These are phyloP conservation scores for Trichoderma harzianum DNA, from an alignment of 2,329 filamentous ascomycete genomes.

Conservation along the genomic window DNA sequence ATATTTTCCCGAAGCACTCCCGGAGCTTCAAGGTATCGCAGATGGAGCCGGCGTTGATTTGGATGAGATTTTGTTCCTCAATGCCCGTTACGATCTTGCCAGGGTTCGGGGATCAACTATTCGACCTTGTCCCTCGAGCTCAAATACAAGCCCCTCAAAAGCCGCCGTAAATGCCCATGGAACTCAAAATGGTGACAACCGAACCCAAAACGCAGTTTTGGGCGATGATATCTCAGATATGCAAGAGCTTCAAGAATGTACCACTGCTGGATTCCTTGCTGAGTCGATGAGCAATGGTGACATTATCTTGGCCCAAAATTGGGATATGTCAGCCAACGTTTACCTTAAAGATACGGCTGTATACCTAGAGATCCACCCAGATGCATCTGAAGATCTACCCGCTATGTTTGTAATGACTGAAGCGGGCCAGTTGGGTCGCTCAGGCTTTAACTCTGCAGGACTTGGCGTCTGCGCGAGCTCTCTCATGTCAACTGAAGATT, in stretches of 20 bases:
- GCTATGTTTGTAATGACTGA: not conserved
- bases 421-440: not conserved
- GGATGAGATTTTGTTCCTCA: not conserved
- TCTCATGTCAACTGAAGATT: slow-evolving; percentile 20
- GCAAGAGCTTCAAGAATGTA: slow-evolving; percentile 13
- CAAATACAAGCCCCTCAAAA: not conserved
- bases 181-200: not conserved
- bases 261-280: slow-evolving; percentile 8
- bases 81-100: not conserved
- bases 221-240: not conserved
- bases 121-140: not conserved
- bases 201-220: not conserved
- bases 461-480: slow-evolving; percentile 16
- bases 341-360: slow-evolving; percentile 9
- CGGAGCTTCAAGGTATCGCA: not conserved
- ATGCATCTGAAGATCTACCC: slow-evolving; percentile 13
- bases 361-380: slow-evolving; percentile 16
- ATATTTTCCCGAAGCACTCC: not conserved
- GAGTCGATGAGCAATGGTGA: not conserved
- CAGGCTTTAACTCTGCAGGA: slow-evolving; percentile 16
- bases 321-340: slow-evolving; percentile 19
- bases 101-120: not conserved
- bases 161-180: not conserved
- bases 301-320: slow-evolving; percentile 17
- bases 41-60: not conserved